Conservation (phyloP, 2,329 filamentous ascomycete species). For the Botrytis galanthina region DNA sequence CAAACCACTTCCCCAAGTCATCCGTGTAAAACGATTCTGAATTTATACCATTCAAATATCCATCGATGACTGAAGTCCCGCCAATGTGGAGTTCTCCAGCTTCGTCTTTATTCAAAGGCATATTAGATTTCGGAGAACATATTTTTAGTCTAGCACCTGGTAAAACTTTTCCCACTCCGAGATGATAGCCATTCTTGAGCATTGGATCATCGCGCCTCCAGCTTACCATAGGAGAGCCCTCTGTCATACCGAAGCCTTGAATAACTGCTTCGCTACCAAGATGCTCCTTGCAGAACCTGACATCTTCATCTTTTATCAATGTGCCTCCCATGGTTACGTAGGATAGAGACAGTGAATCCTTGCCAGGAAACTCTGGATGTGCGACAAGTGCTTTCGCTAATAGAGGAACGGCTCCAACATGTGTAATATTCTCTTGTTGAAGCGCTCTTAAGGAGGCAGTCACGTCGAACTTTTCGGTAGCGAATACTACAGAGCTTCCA, state of each 20-base stretch:
- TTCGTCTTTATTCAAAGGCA: conserved; percentile 41
- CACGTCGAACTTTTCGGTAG: conserved; percentile 63
- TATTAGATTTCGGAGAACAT: background rate
- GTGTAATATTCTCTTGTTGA: background rate
- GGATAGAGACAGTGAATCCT: background rate
- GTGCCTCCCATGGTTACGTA: conserved; percentile 21
- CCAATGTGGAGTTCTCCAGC: conserved; percentile 75
- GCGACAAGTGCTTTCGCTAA: background rate
- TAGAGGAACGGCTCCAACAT: background rate
- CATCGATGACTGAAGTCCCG: conserved; percentile 70
- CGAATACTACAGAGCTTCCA: conserved; percentile 56
- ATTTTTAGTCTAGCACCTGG: conserved; percentile 36
- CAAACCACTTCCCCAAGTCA: conserved; percentile 44
- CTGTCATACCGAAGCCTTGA: conserved; percentile 21
- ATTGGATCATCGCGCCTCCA: conserved; percentile 16
- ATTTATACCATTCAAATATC: conserved; percentile 69
- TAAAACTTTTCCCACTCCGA: conserved; percentile 23
- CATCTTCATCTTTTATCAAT: conserved; percentile 21
- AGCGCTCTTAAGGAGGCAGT: conserved; percentile 23
- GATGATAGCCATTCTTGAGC: conserved; percentile 2
- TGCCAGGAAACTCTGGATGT: background rate
- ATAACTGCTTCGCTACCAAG: conserved; percentile 13
- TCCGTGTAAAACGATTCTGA: conserved; percentile 28
- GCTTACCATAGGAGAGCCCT: conserved; percentile 18
- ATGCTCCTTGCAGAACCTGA: conserved; percentile 14